These are phyloP conservation scores for Lachnellula arida DNA, from an alignment of 2,329 filamentous ascomycete species.

Conservation along the genomic window DNA sequence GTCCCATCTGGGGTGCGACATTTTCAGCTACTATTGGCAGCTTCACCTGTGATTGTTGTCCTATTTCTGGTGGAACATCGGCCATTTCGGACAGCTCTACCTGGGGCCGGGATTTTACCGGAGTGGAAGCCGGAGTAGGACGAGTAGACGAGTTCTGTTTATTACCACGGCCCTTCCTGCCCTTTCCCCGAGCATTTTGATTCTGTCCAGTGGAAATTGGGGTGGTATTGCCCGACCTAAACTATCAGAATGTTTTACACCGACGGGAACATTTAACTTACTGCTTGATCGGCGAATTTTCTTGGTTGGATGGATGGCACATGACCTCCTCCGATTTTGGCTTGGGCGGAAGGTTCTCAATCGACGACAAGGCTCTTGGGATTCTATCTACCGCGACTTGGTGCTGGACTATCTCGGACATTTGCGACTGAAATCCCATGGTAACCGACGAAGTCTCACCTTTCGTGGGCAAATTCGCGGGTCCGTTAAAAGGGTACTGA, in stretches of 20 bases:
- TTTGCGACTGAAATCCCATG: background rate
- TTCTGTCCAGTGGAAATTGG: background rate
- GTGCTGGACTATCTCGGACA: background rate
- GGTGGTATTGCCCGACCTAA: background rate
- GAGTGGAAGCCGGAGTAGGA: background rate
- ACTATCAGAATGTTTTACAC: background rate
- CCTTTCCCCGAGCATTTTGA: background rate
- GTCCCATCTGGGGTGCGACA: no score
- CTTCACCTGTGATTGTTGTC: background rate
- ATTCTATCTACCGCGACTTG: background rate
- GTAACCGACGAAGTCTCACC: no score
- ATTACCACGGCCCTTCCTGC: background rate
- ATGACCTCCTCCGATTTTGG: background rate
- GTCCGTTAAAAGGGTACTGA: no score
- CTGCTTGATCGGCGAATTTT: background rate
- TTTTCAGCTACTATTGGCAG: no score
- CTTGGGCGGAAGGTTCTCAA: background rate
- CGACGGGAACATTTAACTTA: background rate
- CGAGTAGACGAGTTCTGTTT: conserved; percentile 1
- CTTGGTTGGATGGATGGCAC: background rate
- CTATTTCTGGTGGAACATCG: background rate
- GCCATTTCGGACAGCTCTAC: background rate
- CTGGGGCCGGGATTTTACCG: background rate
- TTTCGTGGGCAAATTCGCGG: no score
- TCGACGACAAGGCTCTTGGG: background rate